phyloP scores from a whole-genome alignment of 2,329 filamentous ascomycete genomes.

The Fusarium sp. region DNA sequence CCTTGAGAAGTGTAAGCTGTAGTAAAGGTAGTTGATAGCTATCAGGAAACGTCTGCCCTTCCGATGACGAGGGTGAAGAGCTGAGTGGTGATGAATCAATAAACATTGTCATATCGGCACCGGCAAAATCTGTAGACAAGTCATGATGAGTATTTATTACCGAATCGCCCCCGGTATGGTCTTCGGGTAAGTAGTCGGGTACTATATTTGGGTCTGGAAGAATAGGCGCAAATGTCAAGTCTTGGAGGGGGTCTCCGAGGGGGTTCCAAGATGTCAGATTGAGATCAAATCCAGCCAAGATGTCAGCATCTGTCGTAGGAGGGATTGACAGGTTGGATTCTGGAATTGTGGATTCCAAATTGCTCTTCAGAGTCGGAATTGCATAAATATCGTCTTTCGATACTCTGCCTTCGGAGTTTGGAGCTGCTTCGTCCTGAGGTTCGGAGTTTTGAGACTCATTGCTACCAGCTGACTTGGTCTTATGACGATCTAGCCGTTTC shows the following conservation, averaged over 20 bases:
- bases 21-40: slow-evolving; percentile 59
- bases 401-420: background rate
- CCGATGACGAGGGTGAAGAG: slow-evolving; percentile 27
- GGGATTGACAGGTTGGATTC: background rate
- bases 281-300: slow-evolving; percentile 37
- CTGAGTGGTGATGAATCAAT: slow-evolving; percentile 36
- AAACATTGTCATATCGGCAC: slow-evolving; percentile 24
- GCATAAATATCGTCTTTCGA: slow-evolving; percentile 14
- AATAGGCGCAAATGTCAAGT: slow-evolving; percentile 28
- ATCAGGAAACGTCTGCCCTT: slow-evolving; percentile 51
- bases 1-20: slow-evolving; percentile 59
- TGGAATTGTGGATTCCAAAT: background rate
- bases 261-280: slow-evolving; percentile 37
- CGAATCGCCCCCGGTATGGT: slow-evolving; percentile 1
- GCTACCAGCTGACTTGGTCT: slow-evolving; percentile 21
- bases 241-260: slow-evolving; percentile 28
- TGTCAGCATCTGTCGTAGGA: slow-evolving; percentile 14
- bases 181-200: slow-evolving; percentile 15
- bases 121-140: background rate
- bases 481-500: slow-evolving; percentile 45
- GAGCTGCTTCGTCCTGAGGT: background rate
- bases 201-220: slow-evolving; percentile 17
- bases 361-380: background rate
- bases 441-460: background rate
- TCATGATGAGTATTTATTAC: background rate